Conservation (phyloP, 306 rosid genomes). For the Prunus campanulata region DNA sequence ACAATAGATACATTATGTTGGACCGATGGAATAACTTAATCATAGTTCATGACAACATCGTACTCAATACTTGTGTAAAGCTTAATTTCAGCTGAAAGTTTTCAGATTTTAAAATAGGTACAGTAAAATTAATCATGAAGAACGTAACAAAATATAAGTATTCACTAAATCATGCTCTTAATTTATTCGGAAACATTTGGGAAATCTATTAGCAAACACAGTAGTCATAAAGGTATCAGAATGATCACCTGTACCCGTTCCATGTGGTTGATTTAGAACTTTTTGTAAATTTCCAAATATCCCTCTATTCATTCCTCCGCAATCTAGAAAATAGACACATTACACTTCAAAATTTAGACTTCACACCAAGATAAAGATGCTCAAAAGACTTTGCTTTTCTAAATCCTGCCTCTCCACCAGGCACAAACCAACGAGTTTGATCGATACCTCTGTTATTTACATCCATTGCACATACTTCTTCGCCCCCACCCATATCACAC, state of each 20-base stretch:
- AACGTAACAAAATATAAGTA: background rate
- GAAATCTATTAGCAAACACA: conserved; percentile 3
- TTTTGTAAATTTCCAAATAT: conserved; percentile 45
- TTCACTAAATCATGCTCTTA: background rate
- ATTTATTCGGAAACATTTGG: background rate
- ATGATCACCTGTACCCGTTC: conserved; percentile 48
- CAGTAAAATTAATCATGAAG: background rate
- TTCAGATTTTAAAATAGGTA: background rate
- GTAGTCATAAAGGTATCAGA: conserved; percentile 17
- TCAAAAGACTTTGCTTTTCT: background rate
- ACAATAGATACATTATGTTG: background rate
- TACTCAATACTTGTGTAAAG: background rate
- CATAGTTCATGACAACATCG: background rate
- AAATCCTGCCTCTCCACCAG: background rate
- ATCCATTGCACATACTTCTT: conserved; percentile 28
- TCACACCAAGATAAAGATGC: background rate
- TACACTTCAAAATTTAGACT: background rate
- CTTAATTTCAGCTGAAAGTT: background rate
- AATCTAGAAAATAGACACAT: conserved; percentile 26
- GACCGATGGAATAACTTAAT: background rate
- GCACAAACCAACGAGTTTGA: background rate
- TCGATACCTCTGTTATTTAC: conserved; percentile 36
- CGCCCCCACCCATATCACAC: conserved; percentile 4
- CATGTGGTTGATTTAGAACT: conserved; percentile 40
- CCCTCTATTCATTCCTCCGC: conserved; percentile 33